phyloP scores from a whole-genome alignment of 495 filamentous ascomycete genomes.

The Podospora conica region DNA sequence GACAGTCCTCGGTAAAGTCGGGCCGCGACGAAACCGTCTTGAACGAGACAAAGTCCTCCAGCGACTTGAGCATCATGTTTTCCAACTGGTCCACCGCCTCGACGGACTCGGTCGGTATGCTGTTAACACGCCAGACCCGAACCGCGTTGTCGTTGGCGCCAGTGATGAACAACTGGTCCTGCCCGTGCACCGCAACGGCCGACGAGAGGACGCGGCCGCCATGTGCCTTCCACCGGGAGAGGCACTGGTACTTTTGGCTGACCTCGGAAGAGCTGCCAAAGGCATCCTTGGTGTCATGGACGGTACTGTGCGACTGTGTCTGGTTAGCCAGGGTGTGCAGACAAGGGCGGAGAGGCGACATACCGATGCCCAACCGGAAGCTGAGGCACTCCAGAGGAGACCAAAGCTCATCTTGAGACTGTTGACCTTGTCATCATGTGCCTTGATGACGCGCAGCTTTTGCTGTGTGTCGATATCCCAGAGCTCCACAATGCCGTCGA shows the following conservation, averaged over 20 bases:
- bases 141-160: conserved; percentile 91
- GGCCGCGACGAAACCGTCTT: conserved; percentile 82
- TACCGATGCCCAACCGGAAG: conserved; percentile 77
- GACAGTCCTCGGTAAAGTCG: conserved; percentile 81
- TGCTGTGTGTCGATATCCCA: conserved; percentile 97
- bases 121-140: conserved; percentile 78
- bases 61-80: conserved; percentile 76
- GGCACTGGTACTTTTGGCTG: conserved; percentile 80
- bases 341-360: conserved; percentile 9
- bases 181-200: conserved; percentile 58
- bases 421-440: conserved; percentile 77
- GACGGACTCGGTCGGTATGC: conserved; percentile 37
- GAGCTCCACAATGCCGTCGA: conserved; percentile 86
- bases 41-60: conserved; percentile 80
- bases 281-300: conserved; percentile 47
- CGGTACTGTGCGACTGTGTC: conserved; percentile 50
- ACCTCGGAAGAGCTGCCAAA: conserved; percentile 56
- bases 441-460: conserved; percentile 74
- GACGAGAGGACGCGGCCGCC: conserved; percentile 84
- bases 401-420: conserved; percentile 77
- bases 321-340: conserved; percentile 8
- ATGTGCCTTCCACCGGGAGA: conserved; percentile 80
- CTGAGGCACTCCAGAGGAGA: conserved; percentile 74
- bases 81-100: conserved; percentile 29
- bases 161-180: conserved; percentile 74